Evolutionary conservation across 306 rosid genomes (phyloP).

Genomic region (Vigna angularis): DNA sequence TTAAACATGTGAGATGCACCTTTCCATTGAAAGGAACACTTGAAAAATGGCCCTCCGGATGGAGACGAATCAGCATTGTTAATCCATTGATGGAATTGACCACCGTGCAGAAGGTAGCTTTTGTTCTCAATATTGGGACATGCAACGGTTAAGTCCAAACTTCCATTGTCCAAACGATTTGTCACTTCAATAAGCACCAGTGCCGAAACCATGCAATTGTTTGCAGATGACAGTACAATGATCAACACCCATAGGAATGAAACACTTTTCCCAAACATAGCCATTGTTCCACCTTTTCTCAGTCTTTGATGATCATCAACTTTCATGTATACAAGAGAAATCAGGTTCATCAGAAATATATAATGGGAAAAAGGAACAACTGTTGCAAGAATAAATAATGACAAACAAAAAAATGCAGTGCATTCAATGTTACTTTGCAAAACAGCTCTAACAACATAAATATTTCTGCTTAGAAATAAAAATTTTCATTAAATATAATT

Average conservation of each 20-base stretch:
- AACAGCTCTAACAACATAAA: too few relatives aligned
- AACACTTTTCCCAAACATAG: neutral
- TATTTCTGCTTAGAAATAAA: too few relatives aligned
- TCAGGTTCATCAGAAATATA: too few relatives aligned
- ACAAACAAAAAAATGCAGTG: too few relatives aligned
- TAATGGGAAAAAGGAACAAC: too few relatives aligned
- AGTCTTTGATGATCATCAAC: neutral
- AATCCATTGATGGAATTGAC: neutral
- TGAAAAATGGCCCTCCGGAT: neutral
- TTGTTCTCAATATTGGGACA: neutral
- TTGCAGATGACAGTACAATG: neutral
- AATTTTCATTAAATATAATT: too few relatives aligned
- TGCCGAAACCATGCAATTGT: neutral
- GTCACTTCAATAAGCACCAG: neutral
- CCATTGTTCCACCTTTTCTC: neutral
- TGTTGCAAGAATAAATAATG: too few relatives aligned
- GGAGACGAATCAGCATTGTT: neutral
- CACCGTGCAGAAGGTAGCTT: neutral
- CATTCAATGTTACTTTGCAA: too few relatives aligned
- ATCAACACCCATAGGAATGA: neutral
- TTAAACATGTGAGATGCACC: neutral
- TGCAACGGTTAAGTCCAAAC: neutral
- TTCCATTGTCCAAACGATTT: neutral
- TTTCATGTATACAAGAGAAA: too few relatives aligned
- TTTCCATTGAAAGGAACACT: neutral